These are phyloP conservation scores for Trichoderma sp. DNA, from an alignment of 2,329 filamentous ascomycete genomes.

Conservation along the genomic window DNA sequence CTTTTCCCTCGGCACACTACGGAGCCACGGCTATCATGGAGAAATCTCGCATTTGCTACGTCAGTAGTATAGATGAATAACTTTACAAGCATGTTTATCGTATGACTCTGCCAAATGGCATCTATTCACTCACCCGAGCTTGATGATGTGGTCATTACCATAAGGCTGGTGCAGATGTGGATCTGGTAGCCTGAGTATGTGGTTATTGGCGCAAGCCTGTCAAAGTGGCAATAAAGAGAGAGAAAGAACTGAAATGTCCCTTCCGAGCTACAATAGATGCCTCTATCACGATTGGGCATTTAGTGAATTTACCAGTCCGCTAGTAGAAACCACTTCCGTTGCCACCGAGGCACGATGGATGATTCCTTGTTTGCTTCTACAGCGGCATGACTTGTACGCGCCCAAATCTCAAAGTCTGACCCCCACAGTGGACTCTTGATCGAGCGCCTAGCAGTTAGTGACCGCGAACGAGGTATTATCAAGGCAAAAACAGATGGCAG, in stretches of 20 bases:
- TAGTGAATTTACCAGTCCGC: not conserved
- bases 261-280: not conserved
- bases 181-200: not conserved
- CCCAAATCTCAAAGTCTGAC: not conserved
- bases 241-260: not conserved
- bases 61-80: not conserved
- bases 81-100: not conserved
- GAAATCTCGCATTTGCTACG: not conserved
- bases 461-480: not conserved
- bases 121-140: not conserved
- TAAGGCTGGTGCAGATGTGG: not conserved
- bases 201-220: not conserved
- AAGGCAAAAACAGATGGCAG: too few species aligned
- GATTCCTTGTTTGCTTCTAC: not conserved
- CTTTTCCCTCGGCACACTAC: not conserved
- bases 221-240: not conserved
- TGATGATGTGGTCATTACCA: not conserved
- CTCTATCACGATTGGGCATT: not conserved
- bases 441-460: not conserved
- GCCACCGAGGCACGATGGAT: not conserved
- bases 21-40: not conserved
- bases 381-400: not conserved
- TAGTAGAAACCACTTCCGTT: not conserved
- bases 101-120: not conserved
- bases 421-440: slow-evolving; percentile 2